Evolutionary conservation across 768 basidiomycete species (phyloP).

Genomic region (Suillus cothurnatus): DNA sequence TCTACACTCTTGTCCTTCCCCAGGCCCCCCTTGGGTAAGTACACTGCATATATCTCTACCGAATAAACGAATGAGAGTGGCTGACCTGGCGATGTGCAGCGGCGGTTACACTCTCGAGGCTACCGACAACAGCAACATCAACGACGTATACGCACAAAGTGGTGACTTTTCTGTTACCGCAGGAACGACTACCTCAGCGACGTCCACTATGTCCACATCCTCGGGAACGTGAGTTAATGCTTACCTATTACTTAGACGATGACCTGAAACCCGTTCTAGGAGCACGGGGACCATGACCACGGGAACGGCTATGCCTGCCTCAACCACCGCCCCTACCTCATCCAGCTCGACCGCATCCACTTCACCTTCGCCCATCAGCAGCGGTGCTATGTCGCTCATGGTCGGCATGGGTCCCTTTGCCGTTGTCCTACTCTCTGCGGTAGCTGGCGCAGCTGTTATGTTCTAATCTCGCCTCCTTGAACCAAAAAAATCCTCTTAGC

Average conservation of each 20-base stretch:
- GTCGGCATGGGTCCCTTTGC: slow-evolving; percentile 34
- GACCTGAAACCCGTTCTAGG: background rate
- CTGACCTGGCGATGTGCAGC: slow-evolving; percentile 29
- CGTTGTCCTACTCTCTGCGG: slow-evolving; percentile 43
- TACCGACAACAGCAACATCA: slow-evolving; percentile 41
- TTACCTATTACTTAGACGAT: background rate
- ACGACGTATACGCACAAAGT: slow-evolving; percentile 42
- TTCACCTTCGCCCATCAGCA: slow-evolving; percentile 23
- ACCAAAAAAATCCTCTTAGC: slow-evolving; percentile 7
- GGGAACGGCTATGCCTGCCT: background rate
- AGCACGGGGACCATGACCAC: background rate
- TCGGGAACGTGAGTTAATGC: slow-evolving; percentile 15
- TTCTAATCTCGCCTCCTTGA: slow-evolving; percentile 36
- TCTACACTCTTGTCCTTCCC: slow-evolving; percentile 46
- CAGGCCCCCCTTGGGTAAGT: slow-evolving; percentile 47
- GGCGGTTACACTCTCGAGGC: slow-evolving; percentile 51
- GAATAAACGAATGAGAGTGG: background rate
- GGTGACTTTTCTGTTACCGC: slow-evolving; percentile 45
- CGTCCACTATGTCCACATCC: slow-evolving; percentile 20
- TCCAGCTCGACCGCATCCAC: slow-evolving; percentile 23
- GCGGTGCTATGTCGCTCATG: slow-evolving; percentile 37
- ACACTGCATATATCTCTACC: background rate
- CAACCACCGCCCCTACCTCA: slow-evolving; percentile 19
- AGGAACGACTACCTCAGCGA: slow-evolving; percentile 6
- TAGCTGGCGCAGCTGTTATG: slow-evolving; percentile 50